phyloP scores from a whole-genome alignment of 768 basidiomycete species.

The Suillus bovinus region DNA sequence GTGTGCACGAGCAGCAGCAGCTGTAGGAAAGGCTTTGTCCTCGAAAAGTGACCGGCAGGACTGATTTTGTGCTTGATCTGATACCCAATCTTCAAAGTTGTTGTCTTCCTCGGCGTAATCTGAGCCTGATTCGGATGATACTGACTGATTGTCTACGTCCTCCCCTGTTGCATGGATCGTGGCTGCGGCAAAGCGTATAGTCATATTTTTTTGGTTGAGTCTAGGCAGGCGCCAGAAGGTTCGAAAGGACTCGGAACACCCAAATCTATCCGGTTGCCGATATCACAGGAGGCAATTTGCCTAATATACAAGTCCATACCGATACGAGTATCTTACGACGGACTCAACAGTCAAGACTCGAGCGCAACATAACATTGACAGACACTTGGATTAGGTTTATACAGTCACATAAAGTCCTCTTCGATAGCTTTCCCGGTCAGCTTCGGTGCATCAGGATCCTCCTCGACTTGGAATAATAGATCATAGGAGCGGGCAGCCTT shows the following conservation, averaged over 20 bases:
- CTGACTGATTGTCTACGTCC: conserved; percentile 14
- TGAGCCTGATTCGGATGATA: conserved; percentile 24
- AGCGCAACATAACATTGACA: conserved; percentile 8
- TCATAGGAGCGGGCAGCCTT: conserved; percentile 90
- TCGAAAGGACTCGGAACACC: neutral
- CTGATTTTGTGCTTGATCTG: conserved; percentile 56
- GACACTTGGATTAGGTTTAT: neutral
- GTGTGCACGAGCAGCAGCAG: conserved; percentile 56
- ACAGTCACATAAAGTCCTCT: conserved; percentile 82
- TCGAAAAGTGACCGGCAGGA: conserved; percentile 78
- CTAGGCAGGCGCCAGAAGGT: neutral
- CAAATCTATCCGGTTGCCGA: conserved; percentile 9
- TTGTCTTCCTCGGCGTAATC: conserved; percentile 47
- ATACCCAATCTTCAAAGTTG: conserved; percentile 80
- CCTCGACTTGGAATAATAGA: conserved; percentile 66
- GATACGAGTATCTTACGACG: neutral
- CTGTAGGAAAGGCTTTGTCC: conserved; percentile 57
- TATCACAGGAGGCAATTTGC: conserved; percentile 12
- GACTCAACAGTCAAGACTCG: neutral
- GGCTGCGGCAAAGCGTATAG: conserved; percentile 27
- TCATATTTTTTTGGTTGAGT: conserved; percentile 21
- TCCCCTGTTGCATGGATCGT: conserved; percentile 5
- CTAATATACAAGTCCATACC: conserved; percentile 1
- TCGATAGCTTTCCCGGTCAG: conserved; percentile 76
- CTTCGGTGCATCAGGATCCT: conserved; percentile 49